Conservation (phyloP, 1,139 yeast species). For the Taphrina communis region DNA sequence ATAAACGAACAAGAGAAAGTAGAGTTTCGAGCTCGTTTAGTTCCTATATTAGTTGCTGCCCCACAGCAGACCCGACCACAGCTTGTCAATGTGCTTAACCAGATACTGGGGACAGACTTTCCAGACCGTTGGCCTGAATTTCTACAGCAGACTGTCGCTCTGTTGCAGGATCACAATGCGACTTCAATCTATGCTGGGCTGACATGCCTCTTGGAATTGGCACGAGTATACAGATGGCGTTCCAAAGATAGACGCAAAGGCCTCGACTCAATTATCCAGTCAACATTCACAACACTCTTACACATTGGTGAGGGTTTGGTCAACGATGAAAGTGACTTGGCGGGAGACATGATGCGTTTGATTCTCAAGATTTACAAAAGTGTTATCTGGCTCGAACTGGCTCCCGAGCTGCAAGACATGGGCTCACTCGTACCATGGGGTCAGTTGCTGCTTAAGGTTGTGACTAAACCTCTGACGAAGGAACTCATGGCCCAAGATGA, state of each 20-base stretch:
- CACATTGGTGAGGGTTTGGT: conserved; percentile 67
- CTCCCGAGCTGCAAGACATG: conserved; percentile 66
- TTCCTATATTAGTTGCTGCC: conserved; percentile 58
- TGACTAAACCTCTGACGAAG: conserved; percentile 66
- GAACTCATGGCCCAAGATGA: conserved; percentile 57
- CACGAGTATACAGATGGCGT: conserved; percentile 78
- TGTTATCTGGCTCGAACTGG: conserved; percentile 74
- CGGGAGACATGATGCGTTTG: conserved; percentile 79
- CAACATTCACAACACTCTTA: conserved; percentile 73
- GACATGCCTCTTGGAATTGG: conserved; percentile 73
- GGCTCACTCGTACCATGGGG: conserved; percentile 75
- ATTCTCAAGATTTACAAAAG: conserved; percentile 81
- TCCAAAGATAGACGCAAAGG: conserved; percentile 64
- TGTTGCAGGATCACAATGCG: conserved; percentile 60
- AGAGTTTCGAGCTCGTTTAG: conserved; percentile 66
- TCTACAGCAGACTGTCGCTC: conserved; percentile 62
- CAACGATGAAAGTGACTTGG: conserved; percentile 55
- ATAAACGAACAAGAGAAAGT: conserved; percentile 71
- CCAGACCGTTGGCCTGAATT: conserved; percentile 74
- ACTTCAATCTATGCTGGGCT: conserved; percentile 76
- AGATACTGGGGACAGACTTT: conserved; percentile 71
- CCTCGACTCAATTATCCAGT: conserved; percentile 65
- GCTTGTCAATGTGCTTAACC: conserved; percentile 70
- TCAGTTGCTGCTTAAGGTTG: conserved; percentile 71
- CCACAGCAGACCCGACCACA: conserved; percentile 60